phyloP scores from a whole-genome alignment of 2,329 filamentous ascomycete genomes.

The Cadophora gregata region DNA sequence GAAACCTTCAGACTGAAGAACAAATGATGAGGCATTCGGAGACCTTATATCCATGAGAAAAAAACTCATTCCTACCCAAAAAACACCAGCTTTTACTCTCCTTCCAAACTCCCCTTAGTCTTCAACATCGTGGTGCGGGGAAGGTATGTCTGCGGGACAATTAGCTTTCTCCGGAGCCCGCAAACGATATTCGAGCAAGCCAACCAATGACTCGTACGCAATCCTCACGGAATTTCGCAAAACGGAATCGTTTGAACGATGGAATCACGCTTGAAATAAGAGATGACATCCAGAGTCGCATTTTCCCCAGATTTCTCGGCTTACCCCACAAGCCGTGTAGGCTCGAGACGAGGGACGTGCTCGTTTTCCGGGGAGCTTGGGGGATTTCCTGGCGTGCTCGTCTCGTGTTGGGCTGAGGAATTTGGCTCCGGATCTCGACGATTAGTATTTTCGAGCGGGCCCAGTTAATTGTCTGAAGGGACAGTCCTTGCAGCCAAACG shows the following conservation, averaged over 20 bases:
- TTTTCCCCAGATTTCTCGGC: constrained; percentile 18
- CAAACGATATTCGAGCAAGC: not conserved
- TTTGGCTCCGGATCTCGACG: not conserved
- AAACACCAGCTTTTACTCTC: not conserved
- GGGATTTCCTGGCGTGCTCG: not conserved
- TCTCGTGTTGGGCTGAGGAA: not conserved
- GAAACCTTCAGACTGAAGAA: not conserved
- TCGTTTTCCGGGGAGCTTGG: not conserved
- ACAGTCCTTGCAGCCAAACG: not conserved
- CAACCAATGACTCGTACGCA: not conserved
- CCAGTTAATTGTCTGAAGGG: not conserved
- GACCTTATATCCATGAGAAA: not conserved
- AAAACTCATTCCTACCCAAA: not conserved
- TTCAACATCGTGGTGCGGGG: not conserved
- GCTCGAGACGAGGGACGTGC: constrained; percentile 6
- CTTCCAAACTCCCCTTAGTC: not conserved
- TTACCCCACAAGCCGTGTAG: constrained; percentile 8
- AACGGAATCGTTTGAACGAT: not conserved
- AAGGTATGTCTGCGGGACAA: not conserved
- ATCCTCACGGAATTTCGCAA: not conserved
- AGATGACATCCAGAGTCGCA: not conserved
- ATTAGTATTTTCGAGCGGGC: not conserved
- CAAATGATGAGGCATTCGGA: not conserved
- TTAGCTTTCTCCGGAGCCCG: not conserved
- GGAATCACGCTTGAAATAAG: not conserved